Base-by-base conservation (phyloP, 1,284 basidiomycete species). In the Cutaneotrichosporon sp. region DNA sequence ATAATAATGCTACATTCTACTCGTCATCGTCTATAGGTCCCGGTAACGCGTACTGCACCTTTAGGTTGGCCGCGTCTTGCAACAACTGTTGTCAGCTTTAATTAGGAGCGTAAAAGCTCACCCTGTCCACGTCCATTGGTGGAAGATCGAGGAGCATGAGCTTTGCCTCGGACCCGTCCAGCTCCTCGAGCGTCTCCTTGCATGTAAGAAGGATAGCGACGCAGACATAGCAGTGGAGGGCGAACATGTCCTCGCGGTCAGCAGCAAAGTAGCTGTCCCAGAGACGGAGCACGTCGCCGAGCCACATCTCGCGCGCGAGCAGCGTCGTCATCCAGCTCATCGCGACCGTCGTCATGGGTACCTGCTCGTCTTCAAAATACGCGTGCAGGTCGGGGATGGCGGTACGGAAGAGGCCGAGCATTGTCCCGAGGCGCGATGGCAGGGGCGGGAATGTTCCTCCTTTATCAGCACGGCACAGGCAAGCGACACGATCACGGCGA, bases 281-380 rank as follows among this genome's bases (percentile, higher is more conserved):
- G 21, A 74, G 54, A 8, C 73, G 51, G 23, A 73, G 46, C 5
- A 74, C 68, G 51, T 73, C 69, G 3, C 65, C 65, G 8, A 74
- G 59, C 66, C 69, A 72, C 73, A 74, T 72, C 51, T 74, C 73
- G 20, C 64, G 64, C 4, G 67, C 59, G 34, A 74, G 58, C 34
- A 74, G 44, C 1, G 67, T 69, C 14, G 61, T 67, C 54, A 73
- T 64, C 73, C 73, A 75, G 49, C 65, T 66, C 53, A 69, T 58
- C 1, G 65, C 70, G 9, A 75, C 67, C 20, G 68, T 52, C 8
- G 65, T 57, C 56, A 70, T 70, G 2, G 69, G 69, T 1, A 75
- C 70, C 50, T 73, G 70, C 57, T 75, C 73, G 48, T 73, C 70
- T 50, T 75, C 73, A 49, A 72, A 75, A 59, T 71, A 75, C 13